phyloP scores from a whole-genome alignment of 306 rosid species.

The Chamaecrista fasciculata region DNA sequence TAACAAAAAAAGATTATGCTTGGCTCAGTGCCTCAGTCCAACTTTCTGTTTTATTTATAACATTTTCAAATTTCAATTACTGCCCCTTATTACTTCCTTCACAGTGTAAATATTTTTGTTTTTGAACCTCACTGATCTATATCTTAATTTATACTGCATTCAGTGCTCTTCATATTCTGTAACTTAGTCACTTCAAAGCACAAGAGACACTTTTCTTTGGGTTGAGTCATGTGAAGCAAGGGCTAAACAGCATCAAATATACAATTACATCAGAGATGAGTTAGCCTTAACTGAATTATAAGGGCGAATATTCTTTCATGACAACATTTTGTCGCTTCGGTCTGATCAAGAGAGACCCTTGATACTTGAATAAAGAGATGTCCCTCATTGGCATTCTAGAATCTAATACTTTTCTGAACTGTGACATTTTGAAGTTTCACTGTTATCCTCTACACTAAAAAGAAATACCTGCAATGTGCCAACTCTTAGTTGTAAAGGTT shows the following conservation, averaged over 20 bases:
- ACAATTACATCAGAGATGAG: slow-evolving; percentile 8
- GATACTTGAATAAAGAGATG: slow-evolving; percentile 31
- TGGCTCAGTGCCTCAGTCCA: not conserved
- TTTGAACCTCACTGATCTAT: not conserved
- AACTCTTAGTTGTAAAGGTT: not conserved
- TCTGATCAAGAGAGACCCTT: slow-evolving; percentile 38
- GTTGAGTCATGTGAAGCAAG: slow-evolving; percentile 20
- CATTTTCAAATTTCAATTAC: not conserved
- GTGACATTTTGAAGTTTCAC: slow-evolving; percentile 17
- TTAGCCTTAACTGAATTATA: slow-evolving; percentile 29
- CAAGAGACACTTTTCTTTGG: slow-evolving; percentile 13
- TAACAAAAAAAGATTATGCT: not conserved
- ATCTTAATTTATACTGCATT: not conserved
- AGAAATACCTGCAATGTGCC: not conserved
- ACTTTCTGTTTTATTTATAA: not conserved
- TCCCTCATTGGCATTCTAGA: slow-evolving; percentile 36
- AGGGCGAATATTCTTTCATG: slow-evolving; percentile 44
- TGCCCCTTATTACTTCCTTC: not conserved
- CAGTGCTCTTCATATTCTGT: not conserved
- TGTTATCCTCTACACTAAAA: not conserved
- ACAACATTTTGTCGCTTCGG: slow-evolving; percentile 38
- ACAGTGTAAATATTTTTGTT: not conserved
- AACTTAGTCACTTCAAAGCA: slow-evolving; percentile 23
- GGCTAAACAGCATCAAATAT: slow-evolving; percentile 10
- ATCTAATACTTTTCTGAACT: slow-evolving; percentile 21